phyloP scores from a whole-genome alignment of 2,329 filamentous ascomycete genomes.

The Aspergillus luchuensis region DNA sequence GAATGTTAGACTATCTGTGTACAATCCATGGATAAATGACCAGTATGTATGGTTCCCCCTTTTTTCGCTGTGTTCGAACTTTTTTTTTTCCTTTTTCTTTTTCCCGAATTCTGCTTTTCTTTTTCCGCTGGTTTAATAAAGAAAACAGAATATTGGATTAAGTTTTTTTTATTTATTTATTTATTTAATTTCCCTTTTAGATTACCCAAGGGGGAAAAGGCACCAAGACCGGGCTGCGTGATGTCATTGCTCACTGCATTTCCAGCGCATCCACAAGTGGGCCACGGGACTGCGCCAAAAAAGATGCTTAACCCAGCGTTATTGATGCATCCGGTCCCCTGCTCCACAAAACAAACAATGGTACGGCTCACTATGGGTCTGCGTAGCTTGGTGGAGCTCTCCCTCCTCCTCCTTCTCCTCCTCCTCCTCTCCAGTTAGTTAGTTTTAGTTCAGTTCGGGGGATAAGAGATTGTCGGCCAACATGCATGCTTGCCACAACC shows the following conservation, averaged over 20 bases:
- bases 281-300: slow-evolving; percentile 21
- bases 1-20: background rate
- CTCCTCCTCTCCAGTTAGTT: background rate
- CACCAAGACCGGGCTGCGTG: background rate
- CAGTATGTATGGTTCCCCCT: background rate
- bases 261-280: slow-evolving; percentile 17
- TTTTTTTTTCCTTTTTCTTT: background rate
- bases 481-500: slow-evolving; percentile 24
- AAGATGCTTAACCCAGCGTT: slow-evolving; percentile 36
- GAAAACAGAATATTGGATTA: no score
- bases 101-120: background rate
- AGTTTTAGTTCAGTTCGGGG: slow-evolving; percentile 11
- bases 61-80: background rate
- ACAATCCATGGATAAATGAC: background rate
- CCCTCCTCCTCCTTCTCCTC: background rate
- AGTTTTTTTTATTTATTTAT: background rate
- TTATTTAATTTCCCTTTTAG: background rate
- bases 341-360: slow-evolving; percentile 23
- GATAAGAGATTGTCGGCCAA: slow-evolving; percentile 18
- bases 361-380: slow-evolving; percentile 19
- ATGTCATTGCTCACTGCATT: slow-evolving; percentile 17
- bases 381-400: slow-evolving; percentile 19
- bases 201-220: background rate
- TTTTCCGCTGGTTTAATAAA: background rate
- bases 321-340: slow-evolving; percentile 35